Evolutionary conservation across 139 green algal species (phyloP), one percentile per base, ranked within the genome.

Genomic region (Tetratostichococcus sp.): DNA sequence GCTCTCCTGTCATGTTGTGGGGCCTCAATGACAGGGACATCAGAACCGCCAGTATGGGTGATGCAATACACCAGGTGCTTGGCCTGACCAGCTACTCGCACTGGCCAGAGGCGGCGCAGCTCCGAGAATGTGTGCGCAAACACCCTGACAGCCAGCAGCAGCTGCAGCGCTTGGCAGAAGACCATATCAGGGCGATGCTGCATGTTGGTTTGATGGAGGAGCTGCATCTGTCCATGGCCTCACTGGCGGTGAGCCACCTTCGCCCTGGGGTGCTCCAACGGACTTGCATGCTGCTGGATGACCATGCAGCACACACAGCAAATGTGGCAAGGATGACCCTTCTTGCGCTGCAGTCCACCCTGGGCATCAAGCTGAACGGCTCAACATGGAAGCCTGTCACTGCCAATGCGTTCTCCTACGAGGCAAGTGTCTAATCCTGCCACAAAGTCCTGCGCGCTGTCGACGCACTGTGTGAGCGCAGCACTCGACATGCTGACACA

Each of bases 11-110:
- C n/a, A n/a, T n/a, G n/a, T n/a, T n/a, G n/a, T n/a, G n/a, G n/a
- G n/a, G n/a, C n/a, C n/a, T n/a, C n/a, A n/a, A n/a, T n/a, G n/a
- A n/a, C n/a, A n/a, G n/a, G n/a, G n/a, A n/a, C n/a, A n/a, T n/a
- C n/a, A n/a, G n/a, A n/a, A n/a, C n/a, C n/a, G n/a, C n/a, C n/a
- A n/a, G n/a, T n/a, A n/a, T n/a, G n/a, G n/a, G n/a, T n/a, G n/a
- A n/a, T n/a, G n/a, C n/a, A n/a, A n/a, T n/a, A n/a, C n/a, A n/a
- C n/a, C 83, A 96, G 89, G 82, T 97, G 33, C 84, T 97, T 30
- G 93, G 93, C 42, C 67, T 94, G 28, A 97, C 91, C 39, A 94
- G 94, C 79, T 92, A 91, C 73, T 92, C 85, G 14, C 83, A 94
- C 67, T 95, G 88, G 90, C 67, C 72, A 17, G 82, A 87, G 21